Percentiles rank a stretch among this genome's conserved stretches.
Evolutionary conservation across 192 early-diverging fungal species (phyloP).

Genomic region (Linnemannia zychae): DNA sequence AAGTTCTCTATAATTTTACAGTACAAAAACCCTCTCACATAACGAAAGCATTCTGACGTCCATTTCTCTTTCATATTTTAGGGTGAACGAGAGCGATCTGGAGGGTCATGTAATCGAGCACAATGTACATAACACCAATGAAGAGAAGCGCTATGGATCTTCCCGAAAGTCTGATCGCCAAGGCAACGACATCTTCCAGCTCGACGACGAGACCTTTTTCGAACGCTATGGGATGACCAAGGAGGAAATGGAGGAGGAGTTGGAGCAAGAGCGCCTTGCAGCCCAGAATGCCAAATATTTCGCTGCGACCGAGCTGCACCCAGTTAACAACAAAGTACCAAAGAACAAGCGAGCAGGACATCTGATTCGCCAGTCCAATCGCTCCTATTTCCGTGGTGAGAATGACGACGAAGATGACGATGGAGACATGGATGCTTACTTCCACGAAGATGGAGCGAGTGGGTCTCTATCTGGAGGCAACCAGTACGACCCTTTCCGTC

Average conservation of each 20-base stretch:
- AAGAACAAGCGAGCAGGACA: constrained; percentile 48
- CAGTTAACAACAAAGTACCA: constrained; percentile 45
- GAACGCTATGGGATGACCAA: constrained; percentile 52
- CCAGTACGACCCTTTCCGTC: constrained; percentile 68
- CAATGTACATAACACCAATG: constrained; percentile 41
- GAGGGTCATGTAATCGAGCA: constrained; percentile 71
- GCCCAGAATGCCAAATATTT: constrained; percentile 72
- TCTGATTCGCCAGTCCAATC: constrained; percentile 23
- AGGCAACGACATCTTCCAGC: constrained; percentile 17
- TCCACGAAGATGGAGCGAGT: constrained; percentile 16
- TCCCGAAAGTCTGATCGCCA: constrained; percentile 5
- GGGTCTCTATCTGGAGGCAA: constrained; percentile 16
- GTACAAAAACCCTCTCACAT: too few relatives aligned
- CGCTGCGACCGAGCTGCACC: constrained; percentile 50
- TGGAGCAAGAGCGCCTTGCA: constrained; percentile 62
- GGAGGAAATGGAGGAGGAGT: constrained; percentile 51
- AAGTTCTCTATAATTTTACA: too few relatives aligned
- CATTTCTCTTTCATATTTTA: constrained; percentile 11
- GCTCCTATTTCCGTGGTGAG: not conserved
- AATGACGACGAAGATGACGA: constrained; percentile 7
- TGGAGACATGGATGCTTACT: constrained; percentile 14
- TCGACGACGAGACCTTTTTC: constrained; percentile 31
- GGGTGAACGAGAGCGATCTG: constrained; percentile 70
- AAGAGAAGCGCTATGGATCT: not conserved
- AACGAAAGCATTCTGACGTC: too few relatives aligned